Conservation (phyloP, 2,329 filamentous ascomycete genomes). For the Bipolaris gigantea region DNA sequence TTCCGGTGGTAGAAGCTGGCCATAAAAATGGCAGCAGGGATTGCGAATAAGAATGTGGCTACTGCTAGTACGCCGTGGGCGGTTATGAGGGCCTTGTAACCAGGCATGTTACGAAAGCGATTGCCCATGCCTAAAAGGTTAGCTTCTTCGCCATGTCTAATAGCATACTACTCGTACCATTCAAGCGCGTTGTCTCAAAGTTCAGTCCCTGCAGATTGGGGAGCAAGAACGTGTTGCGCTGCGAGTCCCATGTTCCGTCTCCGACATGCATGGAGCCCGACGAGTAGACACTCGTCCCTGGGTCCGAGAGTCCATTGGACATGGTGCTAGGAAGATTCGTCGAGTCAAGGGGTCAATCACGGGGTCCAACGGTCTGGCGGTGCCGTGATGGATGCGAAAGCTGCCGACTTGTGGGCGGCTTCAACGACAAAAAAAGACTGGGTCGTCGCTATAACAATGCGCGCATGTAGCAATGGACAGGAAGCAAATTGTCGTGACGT, state of each 20-base stretch:
- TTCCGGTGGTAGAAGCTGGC: conserved; percentile 70
- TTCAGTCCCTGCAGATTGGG: conserved; percentile 77
- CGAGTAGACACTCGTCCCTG: conserved; percentile 72
- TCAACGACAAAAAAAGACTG: conserved; percentile 10
- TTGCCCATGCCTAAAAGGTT: conserved; percentile 73
- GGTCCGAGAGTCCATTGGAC: conserved; percentile 59
- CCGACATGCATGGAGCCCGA: conserved; percentile 76
- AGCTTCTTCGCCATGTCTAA: conserved; percentile 6
- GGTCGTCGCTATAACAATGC: conserved; percentile 12
- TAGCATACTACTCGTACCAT: conserved; percentile 58
- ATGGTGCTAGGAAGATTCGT: conserved; percentile 19
- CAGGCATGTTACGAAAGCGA: conserved; percentile 67
- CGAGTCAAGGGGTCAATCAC: neutral
- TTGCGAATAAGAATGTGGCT: conserved; percentile 72
- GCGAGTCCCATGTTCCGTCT: conserved; percentile 81
- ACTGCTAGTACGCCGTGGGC: conserved; percentile 73
- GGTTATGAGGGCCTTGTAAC: conserved; percentile 71
- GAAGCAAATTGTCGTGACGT: conserved; percentile 33
- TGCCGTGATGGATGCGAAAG: conserved; percentile 14
- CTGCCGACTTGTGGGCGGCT: conserved; percentile 2
- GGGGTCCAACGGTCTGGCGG: neutral
- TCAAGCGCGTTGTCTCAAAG: conserved; percentile 81
- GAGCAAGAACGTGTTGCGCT: conserved; percentile 74
- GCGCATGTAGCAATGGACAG: conserved; percentile 13
- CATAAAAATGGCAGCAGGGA: conserved; percentile 73